A percentile compares a stretch with the other conserved stretches of the same genome.
phyloP scores from a whole-genome alignment of 352 stramenopile species.

The Globisporangium apiculatum region DNA sequence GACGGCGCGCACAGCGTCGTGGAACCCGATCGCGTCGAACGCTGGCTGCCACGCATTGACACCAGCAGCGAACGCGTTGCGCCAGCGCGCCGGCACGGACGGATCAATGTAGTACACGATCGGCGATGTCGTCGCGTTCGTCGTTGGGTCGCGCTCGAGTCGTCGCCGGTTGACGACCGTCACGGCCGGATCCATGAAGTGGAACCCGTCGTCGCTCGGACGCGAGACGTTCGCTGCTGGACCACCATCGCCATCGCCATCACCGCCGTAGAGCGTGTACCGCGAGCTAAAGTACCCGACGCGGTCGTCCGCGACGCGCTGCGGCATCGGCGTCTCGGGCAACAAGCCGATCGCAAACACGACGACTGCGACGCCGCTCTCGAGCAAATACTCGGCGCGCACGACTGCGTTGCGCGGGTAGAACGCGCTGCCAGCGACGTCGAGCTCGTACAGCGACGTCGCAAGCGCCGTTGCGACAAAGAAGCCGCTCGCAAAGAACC shows the following conservation, averaged over 20 bases:
- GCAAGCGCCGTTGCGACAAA: slow-evolving; percentile 51
- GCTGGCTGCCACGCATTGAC: slow-evolving; percentile 73
- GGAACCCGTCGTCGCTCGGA: slow-evolving; percentile 17
- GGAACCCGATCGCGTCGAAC: slow-evolving; percentile 70
- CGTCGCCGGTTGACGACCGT: slow-evolving; percentile 69
- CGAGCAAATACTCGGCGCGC: slow-evolving; percentile 67
- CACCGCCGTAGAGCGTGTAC: slow-evolving; percentile 48
- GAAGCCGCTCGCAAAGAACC: slow-evolving; percentile 67
- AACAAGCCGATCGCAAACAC: slow-evolving; percentile 71
- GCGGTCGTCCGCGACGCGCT: slow-evolving; percentile 62
- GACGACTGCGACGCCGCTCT: slow-evolving; percentile 41
- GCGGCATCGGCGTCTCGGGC: slow-evolving; percentile 43
- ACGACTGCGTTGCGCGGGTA: slow-evolving; percentile 71
- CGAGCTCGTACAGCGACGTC: slow-evolving; percentile 28
- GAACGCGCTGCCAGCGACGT: slow-evolving; percentile 16
- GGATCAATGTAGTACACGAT: slow-evolving; percentile 84
- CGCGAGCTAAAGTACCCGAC: slow-evolving; percentile 74
- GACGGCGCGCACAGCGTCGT: slow-evolving; percentile 61
- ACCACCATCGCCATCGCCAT: slow-evolving; percentile 17
- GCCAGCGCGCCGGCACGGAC: slow-evolving; percentile 65
- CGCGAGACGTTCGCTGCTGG: background rate
- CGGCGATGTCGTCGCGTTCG: slow-evolving; percentile 32
- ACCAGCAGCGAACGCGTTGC: slow-evolving; percentile 43
- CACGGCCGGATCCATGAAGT: slow-evolving; percentile 47
- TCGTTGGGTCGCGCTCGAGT: slow-evolving; percentile 34